Conservation (phyloP, 345 rosid species). For the Sisymbrium altissimum region DNA sequence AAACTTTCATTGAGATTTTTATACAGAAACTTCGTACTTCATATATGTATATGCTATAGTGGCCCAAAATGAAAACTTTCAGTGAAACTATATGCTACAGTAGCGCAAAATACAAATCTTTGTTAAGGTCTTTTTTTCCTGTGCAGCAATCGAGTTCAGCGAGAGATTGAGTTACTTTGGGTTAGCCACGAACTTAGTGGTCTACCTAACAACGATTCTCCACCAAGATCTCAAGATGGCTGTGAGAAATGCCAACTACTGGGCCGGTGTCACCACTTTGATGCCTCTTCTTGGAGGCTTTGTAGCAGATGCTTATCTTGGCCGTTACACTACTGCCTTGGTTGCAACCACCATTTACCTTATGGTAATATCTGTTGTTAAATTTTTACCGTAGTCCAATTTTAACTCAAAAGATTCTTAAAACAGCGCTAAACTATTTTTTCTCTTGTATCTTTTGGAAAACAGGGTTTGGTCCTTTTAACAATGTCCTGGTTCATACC, state of each 20-base stretch:
- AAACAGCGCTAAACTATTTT: neutral
- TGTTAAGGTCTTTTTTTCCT: conserved; percentile 3
- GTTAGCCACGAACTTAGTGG: conserved; percentile 72
- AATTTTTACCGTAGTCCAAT: neutral
- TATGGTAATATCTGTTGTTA: conserved; percentile 41
- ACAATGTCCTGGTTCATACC: conserved; percentile 71
- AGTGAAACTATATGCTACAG: neutral
- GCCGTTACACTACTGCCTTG: conserved; percentile 67
- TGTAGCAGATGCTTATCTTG: conserved; percentile 81
- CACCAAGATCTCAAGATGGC: conserved; percentile 88
- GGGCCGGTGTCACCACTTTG: conserved; percentile 87
- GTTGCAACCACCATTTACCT: conserved; percentile 56
- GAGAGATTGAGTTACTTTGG: conserved; percentile 94
- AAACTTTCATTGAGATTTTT: neutral
- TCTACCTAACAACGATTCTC: conserved; percentile 72
- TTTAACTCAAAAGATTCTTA: neutral
- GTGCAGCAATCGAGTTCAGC: conserved; percentile 81
- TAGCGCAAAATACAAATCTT: neutral
- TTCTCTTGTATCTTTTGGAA: neutral
- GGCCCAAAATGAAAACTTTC: neutral
- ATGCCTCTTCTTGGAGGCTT: conserved; percentile 98
- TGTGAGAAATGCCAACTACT: conserved; percentile 71
- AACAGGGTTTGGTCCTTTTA: conserved; percentile 73
- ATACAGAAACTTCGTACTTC: too few relatives aligned
- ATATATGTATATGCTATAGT: too few relatives aligned